Base-by-base conservation (phyloP, 2,329 filamentous ascomycete species). In the Microsporum canis region DNA sequence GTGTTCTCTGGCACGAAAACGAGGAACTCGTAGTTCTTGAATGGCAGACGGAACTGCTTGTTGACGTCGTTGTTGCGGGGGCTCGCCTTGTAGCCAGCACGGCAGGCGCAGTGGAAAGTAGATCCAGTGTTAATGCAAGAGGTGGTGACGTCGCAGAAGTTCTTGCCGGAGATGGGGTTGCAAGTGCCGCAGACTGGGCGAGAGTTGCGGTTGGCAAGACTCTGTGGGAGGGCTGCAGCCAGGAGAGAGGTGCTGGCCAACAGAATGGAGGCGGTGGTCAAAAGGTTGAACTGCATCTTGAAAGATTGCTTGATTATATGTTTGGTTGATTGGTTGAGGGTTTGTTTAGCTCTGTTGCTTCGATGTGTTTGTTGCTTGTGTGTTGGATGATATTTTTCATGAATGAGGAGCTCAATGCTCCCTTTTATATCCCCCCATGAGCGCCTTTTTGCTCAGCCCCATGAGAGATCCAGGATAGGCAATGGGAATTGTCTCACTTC, bases 121-220 rank as follows among this genome's bases (percentile, higher is more conserved):
- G 65, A 66, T 57, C 73, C 73, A 0, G 73, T 75, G 68, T 71
- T 75, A 65, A 76, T 77, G 66, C 76, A 77, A 5, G 75, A 76
- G 29, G 76, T 77, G 12, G 74, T 76, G 47, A 73, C 66, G 63
- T 77, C 72, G 64, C 76, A 77, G 62, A 66, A 63, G 65, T 76
- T 76, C 57, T 73, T 55, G 61, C 73, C 73, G 3, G 73, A 72
- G 62, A 73, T 39, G 2, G 75, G 73, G 63, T 76, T 74, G 70
- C 75, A 76, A 55, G 71, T 73, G 29, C 71, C 70, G 63, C 73
- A 75, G 33, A 61, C 65, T 8, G 70, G 67, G 2, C 63, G 62
- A 3, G 65, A 41, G 29, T 65, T 63, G 36, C 65, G 59, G 43
- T 59, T 36, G 43, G 60, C 39, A 57, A 36, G 23, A 29, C 53